Evolutionary conservation across 2,329 filamentous ascomycete species (phyloP).

Genomic region (Phoma sp.): DNA sequence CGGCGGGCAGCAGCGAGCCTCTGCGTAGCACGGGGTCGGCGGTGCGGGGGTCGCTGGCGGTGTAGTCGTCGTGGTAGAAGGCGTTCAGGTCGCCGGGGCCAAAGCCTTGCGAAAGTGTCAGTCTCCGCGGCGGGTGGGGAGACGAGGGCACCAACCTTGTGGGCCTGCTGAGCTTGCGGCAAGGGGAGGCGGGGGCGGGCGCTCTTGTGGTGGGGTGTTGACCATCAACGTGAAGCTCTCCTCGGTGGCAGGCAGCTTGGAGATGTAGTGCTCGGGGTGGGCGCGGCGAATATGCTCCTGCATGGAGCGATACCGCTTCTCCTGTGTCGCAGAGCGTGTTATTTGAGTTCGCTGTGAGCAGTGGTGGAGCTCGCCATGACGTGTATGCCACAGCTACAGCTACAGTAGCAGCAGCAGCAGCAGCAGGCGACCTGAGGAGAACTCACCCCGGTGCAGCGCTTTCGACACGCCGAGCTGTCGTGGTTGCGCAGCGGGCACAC

Average conservation of each 20-base stretch:
- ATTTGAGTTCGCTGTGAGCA: slow-evolving; percentile 24
- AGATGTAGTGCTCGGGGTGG: slow-evolving; percentile 95
- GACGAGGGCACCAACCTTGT: slow-evolving; percentile 40
- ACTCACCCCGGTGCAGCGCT: slow-evolving; percentile 98
- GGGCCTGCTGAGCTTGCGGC: slow-evolving; percentile 47
- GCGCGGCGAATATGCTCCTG: slow-evolving; percentile 98
- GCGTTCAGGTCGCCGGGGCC: slow-evolving; percentile 64
- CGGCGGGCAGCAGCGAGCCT: slow-evolving; percentile 68
- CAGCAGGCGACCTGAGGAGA: slow-evolving; percentile 19
- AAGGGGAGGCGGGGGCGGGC: slow-evolving; percentile 61
- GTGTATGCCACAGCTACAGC: slow-evolving; percentile 19
- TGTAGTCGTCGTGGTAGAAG: slow-evolving; percentile 71
- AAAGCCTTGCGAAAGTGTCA: slow-evolving; percentile 54
- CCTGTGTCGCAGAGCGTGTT: slow-evolving; percentile 61
- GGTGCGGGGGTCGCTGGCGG: slow-evolving; percentile 70
- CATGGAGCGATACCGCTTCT: slow-evolving; percentile 97
- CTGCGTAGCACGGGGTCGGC: slow-evolving; percentile 73
- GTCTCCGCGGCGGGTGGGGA: slow-evolving; percentile 41
- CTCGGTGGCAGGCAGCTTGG: slow-evolving; percentile 96
- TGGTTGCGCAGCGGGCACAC: slow-evolving; percentile 95
- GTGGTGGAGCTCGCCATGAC: slow-evolving; percentile 28
- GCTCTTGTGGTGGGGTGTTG: slow-evolving; percentile 81
- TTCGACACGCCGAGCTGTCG: slow-evolving; percentile 95
- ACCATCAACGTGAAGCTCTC: slow-evolving; percentile 97
- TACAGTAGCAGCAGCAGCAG: no score